Evolutionary conservation across 306 rosid genomes (phyloP), one percentile per base, ranked within the genome.

Genomic region (Trifolium dubium): DNA sequence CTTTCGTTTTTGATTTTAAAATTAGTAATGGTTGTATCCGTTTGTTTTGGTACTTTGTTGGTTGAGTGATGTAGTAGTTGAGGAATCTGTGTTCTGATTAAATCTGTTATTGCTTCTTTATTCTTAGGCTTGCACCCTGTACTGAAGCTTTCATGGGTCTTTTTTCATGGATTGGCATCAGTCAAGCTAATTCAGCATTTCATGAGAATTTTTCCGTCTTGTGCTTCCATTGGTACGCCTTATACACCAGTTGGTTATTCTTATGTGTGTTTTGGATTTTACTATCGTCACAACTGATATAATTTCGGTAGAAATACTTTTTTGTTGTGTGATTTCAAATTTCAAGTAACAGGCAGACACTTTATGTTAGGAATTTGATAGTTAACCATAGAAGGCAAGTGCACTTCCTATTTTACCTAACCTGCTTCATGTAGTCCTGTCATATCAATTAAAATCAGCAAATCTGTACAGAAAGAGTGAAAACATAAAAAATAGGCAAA

Each of bases 161-260:
- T 87, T 77, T 88, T 83, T 81, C 96, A 94, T 69, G 99, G 96
- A 79, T 81, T 92, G 70, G 92, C 86, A 4, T 92, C 96, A 8
- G 89, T 89, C 59, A 91, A 82, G 78, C 78, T 94, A 47, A 88
- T 91, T 75, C 90, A 71, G 77, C 90, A 92, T 85, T 83, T 89
- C 71, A 89, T 94, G 29, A 32, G 23, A 71, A 85, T 92, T 79
- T 94, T 94, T 71, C 97, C 99, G 2, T 85, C 87, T 65, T 92
- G 97, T 86, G 92, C 97, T 82, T 94, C 97, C 69, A 82, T 92
- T 44, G 99, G 99, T 94, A 84, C 59, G 89, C 67, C n/a, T 65
- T 54, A 55, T 34, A 58, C 32, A 4, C 0, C n/a, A n/a, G n/a
- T n/a, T 11, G 8, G 5, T 19, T 58, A 35, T 51, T 70, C 32